Base-by-base conservation (phyloP, 495 filamentous ascomycete genomes). In the Xylaria sp. region DNA sequence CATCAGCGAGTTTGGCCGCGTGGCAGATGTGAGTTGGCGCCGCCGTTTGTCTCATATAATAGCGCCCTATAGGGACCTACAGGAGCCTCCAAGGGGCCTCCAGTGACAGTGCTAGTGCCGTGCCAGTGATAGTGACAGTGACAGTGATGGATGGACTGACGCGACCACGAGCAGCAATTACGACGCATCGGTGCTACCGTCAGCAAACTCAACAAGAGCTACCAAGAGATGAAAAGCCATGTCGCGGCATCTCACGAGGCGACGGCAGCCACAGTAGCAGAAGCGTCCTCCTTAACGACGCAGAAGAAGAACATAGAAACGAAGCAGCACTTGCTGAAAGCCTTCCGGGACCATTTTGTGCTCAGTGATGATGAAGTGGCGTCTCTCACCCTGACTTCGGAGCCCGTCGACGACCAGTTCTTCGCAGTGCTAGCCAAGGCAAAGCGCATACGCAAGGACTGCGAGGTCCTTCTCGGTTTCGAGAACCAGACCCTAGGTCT, bases 371-470 rank as follows among this genome's bases (percentile, higher is more conserved):
- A 94, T 52, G 94, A 98, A 70, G 73, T 92, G 0, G 81, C 90
- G 33, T 80, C 85, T 17, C 82, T 98, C 72, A 97, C 91, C 0
- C 90, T 91, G 9, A 89, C 88, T 0, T 90, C 90, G 14, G 93
- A 93, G 75, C 90, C 93, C 0, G 91, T 98, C 7, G 88, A 97
- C 77, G 93, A 97, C 57, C 85, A 86, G 19, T 99, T 97, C 81
- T 99, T 99, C 75, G 79, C 83, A 46, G 83, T 93, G 21, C 85
- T 99, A n/a, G 83, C 86, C 31, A 90, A 91, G 72, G 92, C 93
- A 19, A 97, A 97, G 80, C 91, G 89, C 72, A 93, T 98, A 62
- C 92, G 95, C 75, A 87, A 88, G 33, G 95, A 98, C 73, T 97
- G 93, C 76, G 90, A 97, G 73, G 86, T 96, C 17, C 85, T 99